Conservation (phyloP, 1,139 yeast species). For the Hanseniaspora uvarum region DNA sequence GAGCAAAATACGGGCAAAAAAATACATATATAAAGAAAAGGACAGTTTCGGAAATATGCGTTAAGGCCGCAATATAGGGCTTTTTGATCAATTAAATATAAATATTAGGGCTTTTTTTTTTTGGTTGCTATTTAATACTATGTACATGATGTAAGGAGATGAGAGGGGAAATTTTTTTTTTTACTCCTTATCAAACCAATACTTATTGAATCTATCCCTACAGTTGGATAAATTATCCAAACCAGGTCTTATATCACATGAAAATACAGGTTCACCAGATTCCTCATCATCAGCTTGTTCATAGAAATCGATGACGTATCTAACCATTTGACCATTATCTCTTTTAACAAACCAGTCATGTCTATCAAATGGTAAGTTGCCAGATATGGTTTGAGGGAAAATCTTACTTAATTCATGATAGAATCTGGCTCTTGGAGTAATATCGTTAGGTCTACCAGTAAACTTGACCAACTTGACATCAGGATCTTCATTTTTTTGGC, state of each 20-base stretch:
- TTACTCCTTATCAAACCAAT: conserved; percentile 30
- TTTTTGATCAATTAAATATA: neutral
- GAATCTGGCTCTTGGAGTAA: conserved; percentile 78
- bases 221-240: conserved; percentile 58
- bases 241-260: conserved; percentile 91
- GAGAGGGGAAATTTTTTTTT: too few species aligned
- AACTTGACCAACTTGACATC: conserved; percentile 72
- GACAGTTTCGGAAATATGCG: too few species aligned
- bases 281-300: conserved; percentile 79
- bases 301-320: conserved; percentile 93
- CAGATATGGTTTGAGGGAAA: conserved; percentile 63
- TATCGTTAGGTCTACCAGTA: conserved; percentile 82
- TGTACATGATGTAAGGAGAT: too few species aligned
- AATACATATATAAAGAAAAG: too few species aligned
- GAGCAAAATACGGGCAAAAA: neutral
- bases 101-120: neutral
- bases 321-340: conserved; percentile 50
- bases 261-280: conserved; percentile 81
- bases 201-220: conserved; percentile 52
- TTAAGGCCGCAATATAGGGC: neutral
- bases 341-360: conserved; percentile 97
- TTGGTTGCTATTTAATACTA: too few species aligned
- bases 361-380: conserved; percentile 89
- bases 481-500: conserved; percentile 40
- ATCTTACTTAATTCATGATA: conserved; percentile 55